Evolutionary conservation across 805 yeast species (phyloP), one percentile per base, ranked within the genome.

Genomic region (Cyberlindnera galapagoensis): DNA sequence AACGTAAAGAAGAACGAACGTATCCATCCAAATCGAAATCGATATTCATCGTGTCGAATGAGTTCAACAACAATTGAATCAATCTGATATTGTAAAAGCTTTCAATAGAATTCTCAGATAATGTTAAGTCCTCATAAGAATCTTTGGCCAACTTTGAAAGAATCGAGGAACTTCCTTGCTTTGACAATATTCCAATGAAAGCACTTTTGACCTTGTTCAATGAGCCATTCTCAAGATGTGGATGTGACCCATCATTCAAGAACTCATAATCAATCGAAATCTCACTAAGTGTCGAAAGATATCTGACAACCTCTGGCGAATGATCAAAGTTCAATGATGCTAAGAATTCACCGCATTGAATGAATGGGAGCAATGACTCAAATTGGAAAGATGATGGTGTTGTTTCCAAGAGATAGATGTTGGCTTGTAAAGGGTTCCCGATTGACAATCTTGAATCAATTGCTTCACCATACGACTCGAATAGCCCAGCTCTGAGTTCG

Each of bases 351-450:
- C 49, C 56, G 29, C 44, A 48, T 15, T 44, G 46, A 9, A 60
- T 32, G 3, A 50, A 18, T 17, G 44, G 39, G 13, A 35, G 28
- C 6, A 56, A 24, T 9, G 29, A 13, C 0, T 31, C 29, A 23
- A 47, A 18, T 15, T 47, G 38, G 28, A 48, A 42, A 0, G 30
- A 9, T 3, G 25, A 30, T 1, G 44, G 46, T 4, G 31, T n/a
- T 1, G 32, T 27, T 3, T 29, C 9, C 7, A 57, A 29, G 2
- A 60, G 17, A 30, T 60, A 63, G 2, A 67, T 53, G 33, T 61
- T 67, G 9, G 60, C 56, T 17, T 58, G 67, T 28, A 75, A 46
- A 2, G 74, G 63, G 42, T 71, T 73, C 0, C 74, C 67, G 17
- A 72, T 46, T 0, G 77, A 48, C 14, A 74, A 38, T 24, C 61